A percentile compares a stretch with the other conserved stretches of the same genome.
phyloP scores from a whole-genome alignment of 352 stramenopile genomes.

The Phytophthora palmivora region DNA sequence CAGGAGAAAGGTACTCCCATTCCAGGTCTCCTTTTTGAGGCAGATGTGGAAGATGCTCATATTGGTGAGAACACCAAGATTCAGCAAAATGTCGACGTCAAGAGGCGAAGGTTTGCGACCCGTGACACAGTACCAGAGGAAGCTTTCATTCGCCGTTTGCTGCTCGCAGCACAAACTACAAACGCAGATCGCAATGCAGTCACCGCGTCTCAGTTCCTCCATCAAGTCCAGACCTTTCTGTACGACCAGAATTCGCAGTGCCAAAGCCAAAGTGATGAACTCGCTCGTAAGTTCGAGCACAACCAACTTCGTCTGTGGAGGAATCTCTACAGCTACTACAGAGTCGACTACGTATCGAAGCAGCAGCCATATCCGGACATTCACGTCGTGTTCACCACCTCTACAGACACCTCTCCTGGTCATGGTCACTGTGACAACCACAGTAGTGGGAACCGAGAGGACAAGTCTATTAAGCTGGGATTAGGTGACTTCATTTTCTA shows the following conservation, averaged over 20 bases:
- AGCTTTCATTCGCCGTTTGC: slow-evolving; percentile 29
- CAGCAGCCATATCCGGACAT: slow-evolving; percentile 45
- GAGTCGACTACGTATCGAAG: slow-evolving; percentile 37
- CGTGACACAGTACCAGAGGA: slow-evolving; percentile 29
- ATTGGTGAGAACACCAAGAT: slow-evolving; percentile 11
- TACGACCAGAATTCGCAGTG: slow-evolving; percentile 47
- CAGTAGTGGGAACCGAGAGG: slow-evolving; percentile 36
- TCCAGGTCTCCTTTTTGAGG: slow-evolving; percentile 95
- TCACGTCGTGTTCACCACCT: slow-evolving; percentile 33
- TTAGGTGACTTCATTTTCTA: slow-evolving; percentile 99
- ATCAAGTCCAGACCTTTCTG: slow-evolving; percentile 53
- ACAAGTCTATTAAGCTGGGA: slow-evolving; percentile 90
- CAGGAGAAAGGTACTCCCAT: slow-evolving; percentile 89
- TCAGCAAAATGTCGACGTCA: slow-evolving; percentile 1
- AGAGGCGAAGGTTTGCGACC: slow-evolving; percentile 19
- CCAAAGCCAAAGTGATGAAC: slow-evolving; percentile 32
- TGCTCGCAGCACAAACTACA: slow-evolving; percentile 7
- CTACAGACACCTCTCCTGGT: slow-evolving; percentile 26
- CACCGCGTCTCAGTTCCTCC: slow-evolving; percentile 29
- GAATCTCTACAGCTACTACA: slow-evolving; percentile 58
- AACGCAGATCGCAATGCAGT: slow-evolving; percentile 2
- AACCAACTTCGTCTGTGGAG: slow-evolving; percentile 52
- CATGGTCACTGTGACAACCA: slow-evolving; percentile 16
- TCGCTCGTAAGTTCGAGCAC: slow-evolving; percentile 40
- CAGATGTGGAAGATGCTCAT: slow-evolving; percentile 67